Evolutionary conservation across 495 filamentous ascomycete species (phyloP).

Genomic region (Xylaria cubensis): DNA sequence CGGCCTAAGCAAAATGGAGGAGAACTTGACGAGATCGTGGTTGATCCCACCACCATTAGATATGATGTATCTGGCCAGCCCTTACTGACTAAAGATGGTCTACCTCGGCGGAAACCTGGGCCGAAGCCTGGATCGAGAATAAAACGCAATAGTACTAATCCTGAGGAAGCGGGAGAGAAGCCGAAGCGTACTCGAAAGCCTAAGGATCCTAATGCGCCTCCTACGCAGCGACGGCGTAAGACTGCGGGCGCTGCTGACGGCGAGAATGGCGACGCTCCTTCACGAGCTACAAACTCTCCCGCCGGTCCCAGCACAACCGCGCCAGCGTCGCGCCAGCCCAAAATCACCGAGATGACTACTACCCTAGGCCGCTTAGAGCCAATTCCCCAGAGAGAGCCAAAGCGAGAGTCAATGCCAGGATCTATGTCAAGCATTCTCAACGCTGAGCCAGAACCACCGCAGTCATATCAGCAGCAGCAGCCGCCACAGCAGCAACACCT

Average conservation of each 20-base stretch:
- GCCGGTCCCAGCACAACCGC: constrained; percentile 9
- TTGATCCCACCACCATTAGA: constrained; percentile 39
- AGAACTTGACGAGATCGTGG: constrained; percentile 41
- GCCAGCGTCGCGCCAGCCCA: constrained; percentile 39
- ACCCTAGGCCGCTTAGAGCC: constrained; percentile 38
- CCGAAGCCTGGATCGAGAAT: constrained; percentile 58
- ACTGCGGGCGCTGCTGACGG: constrained; percentile 42
- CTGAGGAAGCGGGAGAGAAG: constrained; percentile 57
- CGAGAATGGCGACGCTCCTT: constrained; percentile 33
- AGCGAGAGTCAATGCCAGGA: constrained; percentile 48
- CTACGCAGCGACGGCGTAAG: constrained; percentile 60
- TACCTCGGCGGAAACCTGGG: constrained; percentile 57
- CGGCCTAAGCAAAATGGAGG: constrained; percentile 36
- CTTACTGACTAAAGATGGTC: constrained; percentile 52
- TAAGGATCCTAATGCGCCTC: constrained; percentile 61
- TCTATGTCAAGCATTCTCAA: constrained; percentile 60
- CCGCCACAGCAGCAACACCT: constrained; percentile 27
- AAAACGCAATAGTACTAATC: constrained; percentile 45
- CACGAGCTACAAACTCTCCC: constrained; percentile 28
- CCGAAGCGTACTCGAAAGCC: constrained; percentile 61
- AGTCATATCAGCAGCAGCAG: constrained; percentile 34
- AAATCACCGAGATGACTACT: constrained; percentile 46
- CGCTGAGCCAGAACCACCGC: constrained; percentile 51
- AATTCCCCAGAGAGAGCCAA: constrained; percentile 42
- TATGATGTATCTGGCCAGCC: constrained; percentile 42